A percentile compares a stretch with the other conserved stretches of the same genome.
Evolutionary conservation across 257 asterid genomes (phyloP).

Genomic region (Rehmannia glutinosa): DNA sequence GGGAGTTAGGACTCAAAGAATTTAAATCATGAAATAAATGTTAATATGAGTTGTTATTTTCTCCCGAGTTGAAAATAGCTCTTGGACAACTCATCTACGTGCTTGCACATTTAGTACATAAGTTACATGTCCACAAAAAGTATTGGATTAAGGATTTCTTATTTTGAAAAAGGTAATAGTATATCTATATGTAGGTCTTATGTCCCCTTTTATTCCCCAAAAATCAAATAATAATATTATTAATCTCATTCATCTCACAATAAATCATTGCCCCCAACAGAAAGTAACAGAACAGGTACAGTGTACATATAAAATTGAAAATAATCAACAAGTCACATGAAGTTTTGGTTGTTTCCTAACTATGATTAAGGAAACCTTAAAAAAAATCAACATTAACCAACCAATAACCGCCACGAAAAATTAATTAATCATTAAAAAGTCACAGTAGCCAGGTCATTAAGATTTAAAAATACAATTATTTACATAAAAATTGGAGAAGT

Average conservation of each 20-base stretch:
- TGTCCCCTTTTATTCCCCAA: constrained; percentile 14
- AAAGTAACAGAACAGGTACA: constrained; percentile 20
- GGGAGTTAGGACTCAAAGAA: no score
- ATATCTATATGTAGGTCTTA: constrained; percentile 15
- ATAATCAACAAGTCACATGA: constrained; percentile 32
- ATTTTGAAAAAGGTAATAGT: neutral
- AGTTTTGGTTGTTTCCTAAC: constrained; percentile 19
- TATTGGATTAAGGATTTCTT: no score
- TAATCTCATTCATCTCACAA: constrained; percentile 4
- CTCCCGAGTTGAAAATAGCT: neutral
- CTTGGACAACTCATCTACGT: constrained; percentile 35
- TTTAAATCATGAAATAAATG: neutral
- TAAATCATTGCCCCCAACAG: constrained; percentile 20
- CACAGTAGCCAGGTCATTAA: constrained; percentile 11
- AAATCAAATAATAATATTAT: constrained; percentile 5
- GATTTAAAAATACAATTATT: neutral
- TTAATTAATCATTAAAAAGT: constrained; percentile 9
- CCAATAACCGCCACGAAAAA: constrained; percentile 22
- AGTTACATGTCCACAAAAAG: no score
- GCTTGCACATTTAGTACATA: constrained; percentile 30
- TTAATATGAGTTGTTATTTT: neutral
- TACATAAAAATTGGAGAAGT: neutral
- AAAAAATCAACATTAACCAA: constrained; percentile 16
- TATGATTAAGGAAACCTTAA: constrained; percentile 11
- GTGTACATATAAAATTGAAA: no score